phyloP scores from a whole-genome alignment of 2,329 filamentous ascomycete genomes.

The Exutisphaerella laricina region DNA sequence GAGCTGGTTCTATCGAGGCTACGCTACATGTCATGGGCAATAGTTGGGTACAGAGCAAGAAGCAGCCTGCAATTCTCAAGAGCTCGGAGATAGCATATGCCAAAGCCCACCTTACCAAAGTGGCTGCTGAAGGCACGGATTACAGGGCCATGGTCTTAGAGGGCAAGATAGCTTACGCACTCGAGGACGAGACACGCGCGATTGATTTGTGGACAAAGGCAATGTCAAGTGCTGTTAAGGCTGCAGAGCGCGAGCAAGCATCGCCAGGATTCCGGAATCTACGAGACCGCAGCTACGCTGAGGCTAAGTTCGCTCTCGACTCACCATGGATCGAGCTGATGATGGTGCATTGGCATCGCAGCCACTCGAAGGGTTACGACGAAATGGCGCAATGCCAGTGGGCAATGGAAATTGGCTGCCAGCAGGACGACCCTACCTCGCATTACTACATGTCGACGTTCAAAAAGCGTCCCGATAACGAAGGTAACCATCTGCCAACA shows the following conservation, averaged over 20 bases:
- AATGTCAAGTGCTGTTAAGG: conserved; percentile 20
- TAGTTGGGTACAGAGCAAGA: conserved; percentile 13
- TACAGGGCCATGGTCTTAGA: conserved; percentile 29
- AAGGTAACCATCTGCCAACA: conserved; percentile 24
- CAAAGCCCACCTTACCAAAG: conserved; percentile 20
- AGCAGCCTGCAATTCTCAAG: conserved; percentile 15
- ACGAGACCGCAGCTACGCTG: not conserved
- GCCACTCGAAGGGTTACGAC: conserved; percentile 8
- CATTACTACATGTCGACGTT: conserved; percentile 33
- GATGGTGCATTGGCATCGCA: conserved; percentile 18
- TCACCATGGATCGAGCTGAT: conserved; percentile 32
- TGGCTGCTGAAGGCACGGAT: conserved; percentile 20
- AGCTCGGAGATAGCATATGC: conserved; percentile 15
- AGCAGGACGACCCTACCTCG: conserved; percentile 41
- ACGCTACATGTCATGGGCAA: conserved; percentile 25
- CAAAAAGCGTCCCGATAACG: conserved; percentile 18
- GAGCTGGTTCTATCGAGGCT: conserved; percentile 20
- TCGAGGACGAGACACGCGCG: conserved; percentile 24
- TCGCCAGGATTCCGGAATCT: not conserved
- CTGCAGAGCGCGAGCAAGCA: conserved; percentile 5
- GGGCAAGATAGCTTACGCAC: conserved; percentile 24
- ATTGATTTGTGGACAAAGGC: conserved; percentile 26
- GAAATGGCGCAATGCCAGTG: conserved; percentile 25
- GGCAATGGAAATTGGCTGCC: conserved; percentile 34
- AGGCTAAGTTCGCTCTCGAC: conserved; percentile 19